Conservation (phyloP, 1,284 basidiomycete genomes). For the Microstroma glucosiphilum region DNA sequence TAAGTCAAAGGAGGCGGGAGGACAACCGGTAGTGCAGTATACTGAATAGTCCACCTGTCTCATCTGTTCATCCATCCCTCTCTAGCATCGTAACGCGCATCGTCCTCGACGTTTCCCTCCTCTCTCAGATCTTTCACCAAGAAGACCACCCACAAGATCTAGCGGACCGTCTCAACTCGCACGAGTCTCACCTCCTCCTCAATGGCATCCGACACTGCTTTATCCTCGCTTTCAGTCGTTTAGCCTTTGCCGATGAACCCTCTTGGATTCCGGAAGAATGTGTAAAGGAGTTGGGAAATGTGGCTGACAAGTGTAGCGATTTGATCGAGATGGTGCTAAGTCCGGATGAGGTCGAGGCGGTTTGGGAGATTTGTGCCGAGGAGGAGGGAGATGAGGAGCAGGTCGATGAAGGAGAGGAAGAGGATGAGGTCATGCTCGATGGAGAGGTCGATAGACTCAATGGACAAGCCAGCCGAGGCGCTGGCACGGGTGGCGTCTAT, state of each 20-base stretch:
- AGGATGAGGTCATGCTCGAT: slow-evolving; percentile 1
- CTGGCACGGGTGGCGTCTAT: neutral
- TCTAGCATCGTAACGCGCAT: slow-evolving; percentile 25
- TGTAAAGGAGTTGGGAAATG: slow-evolving; percentile 7
- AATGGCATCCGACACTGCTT: slow-evolving; percentile 42
- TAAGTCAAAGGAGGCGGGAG: slow-evolving; percentile 9
- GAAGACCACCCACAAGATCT: slow-evolving; percentile 15
- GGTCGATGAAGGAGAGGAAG: neutral
- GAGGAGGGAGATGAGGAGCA: slow-evolving; percentile 11
- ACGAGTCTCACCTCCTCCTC: slow-evolving; percentile 32
- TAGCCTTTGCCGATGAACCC: slow-evolving; percentile 39
- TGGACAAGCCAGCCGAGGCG: neutral
- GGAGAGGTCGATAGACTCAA: neutral
- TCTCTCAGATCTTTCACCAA: slow-evolving; percentile 29
- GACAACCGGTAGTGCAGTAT: slow-evolving; percentile 19
- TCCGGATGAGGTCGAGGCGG: slow-evolving; percentile 36
- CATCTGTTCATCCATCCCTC: neutral
- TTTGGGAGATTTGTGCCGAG: slow-evolving; percentile 28
- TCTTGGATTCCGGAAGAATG: slow-evolving; percentile 26
- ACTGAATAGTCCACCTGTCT: slow-evolving; percentile 23
- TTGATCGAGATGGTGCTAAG: slow-evolving; percentile 37
- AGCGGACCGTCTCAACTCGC: slow-evolving; percentile 27
- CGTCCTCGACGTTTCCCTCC: slow-evolving; percentile 26
- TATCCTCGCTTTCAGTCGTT: slow-evolving; percentile 29
- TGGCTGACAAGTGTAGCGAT: slow-evolving; percentile 33